Evolutionary conservation across 2,329 filamentous ascomycete genomes (phyloP).

Genomic region (Sporothrix variecibatus): DNA sequence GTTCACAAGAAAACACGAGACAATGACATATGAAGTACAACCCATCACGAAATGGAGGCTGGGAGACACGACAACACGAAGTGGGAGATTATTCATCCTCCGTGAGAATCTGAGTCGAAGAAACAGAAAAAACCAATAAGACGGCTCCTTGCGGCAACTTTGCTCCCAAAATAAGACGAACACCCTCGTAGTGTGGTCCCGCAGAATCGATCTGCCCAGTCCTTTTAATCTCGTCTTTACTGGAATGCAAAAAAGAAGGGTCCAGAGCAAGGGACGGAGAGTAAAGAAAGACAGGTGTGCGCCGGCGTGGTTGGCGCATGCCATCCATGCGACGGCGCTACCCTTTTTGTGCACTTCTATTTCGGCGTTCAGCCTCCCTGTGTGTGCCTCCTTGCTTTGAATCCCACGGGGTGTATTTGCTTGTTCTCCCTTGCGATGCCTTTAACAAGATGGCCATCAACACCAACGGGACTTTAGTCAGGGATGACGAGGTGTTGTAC

Average conservation of each 20-base stretch:
- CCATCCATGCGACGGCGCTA: constrained; percentile 4
- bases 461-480: neutral
- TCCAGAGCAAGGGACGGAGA: neutral
- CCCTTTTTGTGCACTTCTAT: neutral
- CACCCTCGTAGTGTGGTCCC: neutral
- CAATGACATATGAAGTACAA: neutral
- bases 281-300: neutral
- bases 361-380: neutral
- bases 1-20: neutral
- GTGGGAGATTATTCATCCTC: neutral
- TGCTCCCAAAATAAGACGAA: neutral
- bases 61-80: neutral
- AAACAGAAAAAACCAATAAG: neutral
- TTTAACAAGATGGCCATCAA: neutral
- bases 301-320: constrained; percentile 8
- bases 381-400: neutral
- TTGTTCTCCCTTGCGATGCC: neutral
- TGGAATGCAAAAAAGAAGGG: neutral
- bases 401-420: neutral
- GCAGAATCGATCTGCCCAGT: neutral
- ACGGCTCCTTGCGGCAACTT: neutral
- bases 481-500: neutral
- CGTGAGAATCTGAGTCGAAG: neutral
- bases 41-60: neutral
- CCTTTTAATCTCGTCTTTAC: neutral